Conservation (phyloP, 106 monocot species). For the Dendrobium chrysotoxum region DNA sequence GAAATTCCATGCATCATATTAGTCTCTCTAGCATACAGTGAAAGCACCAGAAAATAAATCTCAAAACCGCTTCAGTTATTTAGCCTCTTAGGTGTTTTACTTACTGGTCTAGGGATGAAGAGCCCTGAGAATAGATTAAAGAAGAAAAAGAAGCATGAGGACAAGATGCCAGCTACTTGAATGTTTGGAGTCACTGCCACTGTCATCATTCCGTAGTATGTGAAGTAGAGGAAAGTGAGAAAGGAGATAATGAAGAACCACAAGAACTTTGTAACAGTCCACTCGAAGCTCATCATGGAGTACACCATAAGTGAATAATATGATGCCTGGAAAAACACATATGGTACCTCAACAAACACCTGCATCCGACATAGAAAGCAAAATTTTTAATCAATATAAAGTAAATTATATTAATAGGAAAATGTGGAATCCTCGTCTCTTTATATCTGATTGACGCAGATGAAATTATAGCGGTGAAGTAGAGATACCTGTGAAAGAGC, state of each 20-base stretch:
- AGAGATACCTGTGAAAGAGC: conserved; percentile 53
- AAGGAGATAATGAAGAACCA: conserved; percentile 7
- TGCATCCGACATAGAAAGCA: background rate
- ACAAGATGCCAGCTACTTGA: conserved; percentile 1
- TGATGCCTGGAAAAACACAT: conserved; percentile 7
- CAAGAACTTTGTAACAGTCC: conserved; percentile 6
- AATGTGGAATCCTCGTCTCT: too few relatives aligned
- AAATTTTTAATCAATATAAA: too few relatives aligned
- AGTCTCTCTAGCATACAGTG: too few relatives aligned
- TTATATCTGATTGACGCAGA: background rate
- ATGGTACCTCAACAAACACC: conserved; percentile 21
- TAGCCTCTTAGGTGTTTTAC: background rate
- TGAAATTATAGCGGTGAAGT: background rate
- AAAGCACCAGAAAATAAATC: too few relatives aligned
- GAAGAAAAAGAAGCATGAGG: background rate
- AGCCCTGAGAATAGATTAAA: conserved; percentile 8
- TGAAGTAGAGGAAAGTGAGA: conserved; percentile 13
- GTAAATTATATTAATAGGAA: too few relatives aligned
- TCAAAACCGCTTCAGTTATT: too few relatives aligned
- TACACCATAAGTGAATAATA: conserved; percentile 2
- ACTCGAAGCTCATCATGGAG: conserved; percentile 6
- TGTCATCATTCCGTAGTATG: conserved; percentile 11
- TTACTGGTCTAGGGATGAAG: conserved; percentile 6
- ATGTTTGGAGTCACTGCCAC: conserved; percentile 8
- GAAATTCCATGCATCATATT: too few relatives aligned